Evolutionary conservation across 2,329 filamentous ascomycete genomes (phyloP), one percentile per base, ranked within the genome.

Genomic region (Macrophomina pseudophaseolina): DNA sequence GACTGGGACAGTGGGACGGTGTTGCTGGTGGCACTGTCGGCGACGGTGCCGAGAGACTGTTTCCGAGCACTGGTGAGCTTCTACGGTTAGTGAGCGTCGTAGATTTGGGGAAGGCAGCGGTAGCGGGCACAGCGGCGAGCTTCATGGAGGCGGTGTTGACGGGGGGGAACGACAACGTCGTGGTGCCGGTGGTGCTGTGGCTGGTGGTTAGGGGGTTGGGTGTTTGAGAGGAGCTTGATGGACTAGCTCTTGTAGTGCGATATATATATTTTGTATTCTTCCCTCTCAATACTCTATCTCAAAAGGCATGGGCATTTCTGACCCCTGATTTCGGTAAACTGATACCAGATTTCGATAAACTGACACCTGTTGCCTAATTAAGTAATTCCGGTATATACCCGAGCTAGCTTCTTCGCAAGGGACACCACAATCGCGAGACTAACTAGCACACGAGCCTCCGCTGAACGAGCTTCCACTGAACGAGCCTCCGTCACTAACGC

Each of bases 101-200:
- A 7, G 63, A 65, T 30, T 51, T 60, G 32, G 72, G 71, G 18
- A 95, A 94, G 74, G 88, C 90, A 11, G 82, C 84, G 4, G 74
- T 91, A 56, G 96, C 93, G 70, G 93, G 91, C 6, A 85, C 86
- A 49, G 87, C 93, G 67, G 92, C 94, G 33, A 97, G 94, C 78
- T 84, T 97, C 71, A 97, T 95, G 63, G 95, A 99, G 81, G 94
- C 95, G 32, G 94, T 97, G 54, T 81, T 99, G 70, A 98, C 95
- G 14, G 95, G 95, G 2, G 95, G 94, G 35, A 99, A 99, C 79
- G 95, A 99, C 83, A 99, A 99, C 83, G 95, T 99, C 18, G 90
- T 98, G 70, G 94, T 98, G 70, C 95, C 95, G 4, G 88, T 99
- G 66, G 89, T 97, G 60, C 80, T 99, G 68, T 99, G 95, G 95